Base-by-base conservation (phyloP, 352 stramenopile genomes). In the Globisporangium uncinulatum region DNA sequence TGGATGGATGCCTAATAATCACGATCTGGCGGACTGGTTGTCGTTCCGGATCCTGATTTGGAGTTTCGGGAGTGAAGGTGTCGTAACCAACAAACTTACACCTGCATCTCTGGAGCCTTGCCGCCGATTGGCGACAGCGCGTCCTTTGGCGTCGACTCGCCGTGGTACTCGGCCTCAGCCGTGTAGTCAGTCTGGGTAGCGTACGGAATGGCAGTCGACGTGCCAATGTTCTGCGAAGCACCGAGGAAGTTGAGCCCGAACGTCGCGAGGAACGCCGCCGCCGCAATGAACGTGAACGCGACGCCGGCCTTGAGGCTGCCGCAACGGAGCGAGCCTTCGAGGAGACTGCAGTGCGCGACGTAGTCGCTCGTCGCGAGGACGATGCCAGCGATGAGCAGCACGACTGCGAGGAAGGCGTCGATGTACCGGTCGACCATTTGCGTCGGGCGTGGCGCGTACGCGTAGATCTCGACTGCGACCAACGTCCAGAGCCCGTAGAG, bases 351-450 rank as follows among this genome's bases (percentile, higher is more conserved):
- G 54, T 87, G 20, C 13, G 32, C 43, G 15, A 79, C 75, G 60
- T 67, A 76, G 57, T 79, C 60, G 24, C 70, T 79, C 2, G 74
- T 65, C 6, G 74, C 77, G 14, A 87, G 34, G 41, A 71, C 74
- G 57, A 88, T 81, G 37, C 68, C 74, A 6, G 76, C 58, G 39
- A 90, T 69, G 17, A 87, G 66, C 41, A 87, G 67, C 51, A 80
- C 20, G 0, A 84, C 6, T 3, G 56, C 59, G 20, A 88, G 43
- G 31, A 69, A 31, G 0, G 43, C 71, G 61, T 90, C 76, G 2
- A 70, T 24, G n/a, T 9, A 52, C 24, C 78, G 57, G 19, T 80
- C 66, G 6, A 71, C 41, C 2, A 62, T 48, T 14, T 67, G 54
- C 13, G 65, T 48, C 6, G 59, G 53, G 19, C 70, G 71, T 45